A percentile compares a stretch with the other conserved stretches of the same genome.
Conservation (phyloP, 2,329 filamentous ascomycete species). For the Aspergillus fumigatiaffinis region DNA sequence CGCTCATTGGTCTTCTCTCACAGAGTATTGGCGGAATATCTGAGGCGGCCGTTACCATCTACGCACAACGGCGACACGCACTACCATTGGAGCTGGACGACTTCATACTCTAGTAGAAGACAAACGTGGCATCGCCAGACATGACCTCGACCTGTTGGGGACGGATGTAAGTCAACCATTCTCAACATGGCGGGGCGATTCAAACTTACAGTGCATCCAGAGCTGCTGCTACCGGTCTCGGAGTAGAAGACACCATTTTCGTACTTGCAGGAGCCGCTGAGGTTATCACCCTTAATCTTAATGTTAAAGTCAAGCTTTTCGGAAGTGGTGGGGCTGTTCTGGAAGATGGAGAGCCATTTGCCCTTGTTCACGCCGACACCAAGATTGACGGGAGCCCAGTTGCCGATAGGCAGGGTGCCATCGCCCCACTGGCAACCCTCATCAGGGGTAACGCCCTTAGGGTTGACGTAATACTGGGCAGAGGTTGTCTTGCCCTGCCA, state of each 20-base stretch:
- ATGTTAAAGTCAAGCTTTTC: constrained; percentile 74
- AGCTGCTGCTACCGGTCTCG: constrained; percentile 45
- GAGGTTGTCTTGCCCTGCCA: constrained; percentile 74
- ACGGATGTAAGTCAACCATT: constrained; percentile 8
- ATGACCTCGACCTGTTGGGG: constrained; percentile 44
- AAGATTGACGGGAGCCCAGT: constrained; percentile 84
- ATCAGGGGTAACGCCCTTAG: constrained; percentile 61
- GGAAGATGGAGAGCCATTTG: constrained; percentile 80
- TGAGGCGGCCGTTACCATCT: constrained; percentile 2
- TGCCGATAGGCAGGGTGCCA: constrained; percentile 59
- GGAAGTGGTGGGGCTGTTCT: constrained; percentile 71
- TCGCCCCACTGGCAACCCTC: constrained; percentile 75
- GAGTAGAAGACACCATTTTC: constrained; percentile 60
- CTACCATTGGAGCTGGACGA: not conserved
- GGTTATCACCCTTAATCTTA: constrained; percentile 64
- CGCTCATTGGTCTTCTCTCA: not conserved
- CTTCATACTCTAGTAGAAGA: constrained; percentile 34
- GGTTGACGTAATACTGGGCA: constrained; percentile 97
- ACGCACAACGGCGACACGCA: constrained; percentile 5
- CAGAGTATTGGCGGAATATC: not conserved
- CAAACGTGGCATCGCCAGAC: constrained; percentile 49
- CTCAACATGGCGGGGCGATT: not conserved
- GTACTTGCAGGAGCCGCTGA: constrained; percentile 61
- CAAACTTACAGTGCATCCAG: constrained; percentile 76
- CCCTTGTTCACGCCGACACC: constrained; percentile 71